Evolutionary conservation across 192 early-diverging fungal species (phyloP), one percentile per base, ranked within the genome.

Genomic region (Coemansia sp.): DNA sequence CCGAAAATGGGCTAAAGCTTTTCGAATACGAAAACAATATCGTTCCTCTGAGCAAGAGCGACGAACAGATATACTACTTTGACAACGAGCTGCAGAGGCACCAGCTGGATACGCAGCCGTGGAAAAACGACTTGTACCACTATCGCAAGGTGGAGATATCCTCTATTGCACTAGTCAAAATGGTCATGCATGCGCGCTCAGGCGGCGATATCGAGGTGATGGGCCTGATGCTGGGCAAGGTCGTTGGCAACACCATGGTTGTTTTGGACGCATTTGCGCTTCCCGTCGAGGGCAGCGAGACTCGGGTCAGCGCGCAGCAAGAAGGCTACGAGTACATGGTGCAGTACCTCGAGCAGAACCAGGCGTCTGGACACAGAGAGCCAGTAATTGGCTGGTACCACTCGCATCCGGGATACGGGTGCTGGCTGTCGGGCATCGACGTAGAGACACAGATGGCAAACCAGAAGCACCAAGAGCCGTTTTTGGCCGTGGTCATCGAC

Each of bases 241-340:
- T 98, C 24, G 61, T 81, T 11, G 93, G 88, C 55, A 85, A 89
- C 60, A 92, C 90, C 8, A 93, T 99, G 87, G 74, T 95, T 61
- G 86, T 99, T 23, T 91, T 99, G 89, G 97, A 99, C 62, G 90
- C 94, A 4, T 98, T 97, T 82, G 95, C 93, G 36, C 82, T 99
- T 42, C 97, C 97, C 8, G 97, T 99, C 6, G 97, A 99, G 73
- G 95, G 97, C 22, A 99, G 95, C 4, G 97, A 99, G 72, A 99
- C 97, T 6, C 82, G 95, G 36, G 97, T 98, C 23, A 99, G 91
- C 70, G 95, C 97, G 3, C 87, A 89, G 39, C 82, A 84, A 25
- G 91, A 99, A 63, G 93, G 90, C 20, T 91, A 98, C 82, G 97
- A 98, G 68, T 99, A 98, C 69, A 98, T 98, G 97, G 93, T 95